Evolutionary conservation across 495 filamentous ascomycete genomes (phyloP).

Genomic region (Penicillium salamii): DNA sequence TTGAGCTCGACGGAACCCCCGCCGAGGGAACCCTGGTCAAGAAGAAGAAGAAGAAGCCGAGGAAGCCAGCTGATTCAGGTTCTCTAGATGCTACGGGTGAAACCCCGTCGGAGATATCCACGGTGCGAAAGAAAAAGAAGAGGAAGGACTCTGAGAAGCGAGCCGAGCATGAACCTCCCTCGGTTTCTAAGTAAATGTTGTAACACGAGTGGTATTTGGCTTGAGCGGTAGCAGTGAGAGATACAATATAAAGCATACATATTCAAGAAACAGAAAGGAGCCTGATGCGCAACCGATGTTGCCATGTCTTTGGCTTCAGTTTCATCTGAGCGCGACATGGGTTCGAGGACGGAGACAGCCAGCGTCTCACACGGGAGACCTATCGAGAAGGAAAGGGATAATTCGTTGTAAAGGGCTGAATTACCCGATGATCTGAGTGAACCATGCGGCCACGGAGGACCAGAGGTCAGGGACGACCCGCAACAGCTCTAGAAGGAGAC

Average conservation of each 20-base stretch:
- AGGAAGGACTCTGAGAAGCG: slow-evolving; percentile 1
- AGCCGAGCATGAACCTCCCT: background rate
- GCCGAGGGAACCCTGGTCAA: slow-evolving; percentile 70
- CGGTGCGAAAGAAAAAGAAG: slow-evolving; percentile 16
- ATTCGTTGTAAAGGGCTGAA: background rate
- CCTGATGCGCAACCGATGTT: background rate
- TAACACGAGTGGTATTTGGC: background rate
- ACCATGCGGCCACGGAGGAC: slow-evolving; percentile 30
- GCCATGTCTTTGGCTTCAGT: background rate
- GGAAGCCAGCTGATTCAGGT: slow-evolving; percentile 4
- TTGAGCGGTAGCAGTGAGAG: slow-evolving; percentile 1
- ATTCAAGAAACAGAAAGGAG: background rate
- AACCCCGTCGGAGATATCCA: background rate
- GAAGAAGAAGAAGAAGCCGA: slow-evolving; percentile 69
- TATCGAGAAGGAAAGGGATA: background rate
- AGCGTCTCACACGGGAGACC: too few relatives aligned
- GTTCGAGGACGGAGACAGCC: too few relatives aligned
- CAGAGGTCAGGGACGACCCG: slow-evolving; percentile 63
- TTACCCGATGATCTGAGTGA: slow-evolving; percentile 23
- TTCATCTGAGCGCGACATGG: background rate
- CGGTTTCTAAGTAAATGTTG: background rate
- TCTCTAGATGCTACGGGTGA: background rate
- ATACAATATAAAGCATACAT: slow-evolving; percentile 4
- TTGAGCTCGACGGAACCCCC: slow-evolving; percentile 68
- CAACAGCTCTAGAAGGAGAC: slow-evolving; percentile 38